Evolutionary conservation across 148 eudicot genomes (phyloP), one percentile per base, ranked within the genome.

Genomic region (Selenicereus undatus): DNA sequence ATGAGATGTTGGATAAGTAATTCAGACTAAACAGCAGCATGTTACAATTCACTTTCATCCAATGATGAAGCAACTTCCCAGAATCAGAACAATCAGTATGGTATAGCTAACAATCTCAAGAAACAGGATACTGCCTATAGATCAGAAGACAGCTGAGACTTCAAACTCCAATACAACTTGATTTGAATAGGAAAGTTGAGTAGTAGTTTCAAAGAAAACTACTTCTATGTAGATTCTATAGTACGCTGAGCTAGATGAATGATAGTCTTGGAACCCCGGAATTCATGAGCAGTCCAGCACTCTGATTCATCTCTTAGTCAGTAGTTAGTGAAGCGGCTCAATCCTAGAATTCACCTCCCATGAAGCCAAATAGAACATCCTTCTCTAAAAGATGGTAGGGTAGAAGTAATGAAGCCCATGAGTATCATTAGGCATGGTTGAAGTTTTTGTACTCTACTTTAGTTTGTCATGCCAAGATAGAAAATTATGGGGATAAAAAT

Each of bases 1-100:
- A 82, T 71, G 26, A 81, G 86, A 87, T 80, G 36, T 36, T 80
- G 39, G 7, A 43, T 52, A 80, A 87, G 76, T 84, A 30, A 77
- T 48, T 77, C 80, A 71, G 70, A 80, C 43, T 6, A 78, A n/a
- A 42, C 81, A 76, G 4, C 27, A 4, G 14, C 39, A 64, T 72
- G 32, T 52, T 56, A 3, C 72, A 45, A 30, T 45, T 14, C 30
- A 17, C 27, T 65, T 75, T 75, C 54, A 75, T 48, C 21, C 29
- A 75, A 30, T 12, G 48, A 20, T 21, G 20, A 21, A 69, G 66
- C 79, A 24, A 81, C 17, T 75, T 14, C 35, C 20, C 17, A 32
- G 74, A 42, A 73, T 43, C 8, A 43, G 76, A 4, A 73, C 50
- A 39, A 72, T 2, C 29, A 43, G 18, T 10, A 73, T 24, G 13